phyloP scores from a whole-genome alignment of 2,329 filamentous ascomycete genomes.

The Plenodomus biglobosus region DNA sequence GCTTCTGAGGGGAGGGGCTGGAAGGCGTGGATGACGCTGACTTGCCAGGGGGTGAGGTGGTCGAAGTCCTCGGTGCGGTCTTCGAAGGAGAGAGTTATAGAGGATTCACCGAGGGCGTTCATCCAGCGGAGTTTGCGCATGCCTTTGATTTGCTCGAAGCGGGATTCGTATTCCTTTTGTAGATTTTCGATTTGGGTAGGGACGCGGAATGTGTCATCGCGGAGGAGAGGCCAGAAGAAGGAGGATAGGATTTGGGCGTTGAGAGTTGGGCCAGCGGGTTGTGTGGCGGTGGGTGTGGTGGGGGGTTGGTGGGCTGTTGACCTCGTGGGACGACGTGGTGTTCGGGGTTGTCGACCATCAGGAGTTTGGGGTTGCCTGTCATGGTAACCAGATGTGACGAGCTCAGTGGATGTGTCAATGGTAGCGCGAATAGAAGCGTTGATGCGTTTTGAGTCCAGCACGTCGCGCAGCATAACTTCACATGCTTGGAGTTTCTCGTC shows the following conservation, averaged over 20 bases:
- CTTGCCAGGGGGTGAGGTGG: conserved; percentile 81
- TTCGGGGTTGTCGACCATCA: conserved; percentile 21
- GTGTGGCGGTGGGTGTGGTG: conserved; percentile 14
- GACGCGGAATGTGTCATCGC: conserved; percentile 67
- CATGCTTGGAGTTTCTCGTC: conserved; percentile 85
- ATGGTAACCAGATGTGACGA: conserved; percentile 23
- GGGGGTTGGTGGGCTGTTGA: conserved; percentile 11
- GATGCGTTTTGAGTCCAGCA: conserved; percentile 77
- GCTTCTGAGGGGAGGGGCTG: conserved; percentile 51
- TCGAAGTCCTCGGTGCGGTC: conserved; percentile 75
- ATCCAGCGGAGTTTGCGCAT: conserved; percentile 88
- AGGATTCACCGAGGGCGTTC: conserved; percentile 76
- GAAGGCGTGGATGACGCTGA: conserved; percentile 85
- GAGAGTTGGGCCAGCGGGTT: conserved; percentile 49
- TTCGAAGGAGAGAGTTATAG: conserved; percentile 77
- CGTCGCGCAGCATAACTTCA: conserved; percentile 96
- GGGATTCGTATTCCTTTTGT: conserved; percentile 70
- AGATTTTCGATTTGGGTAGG: conserved; percentile 61
- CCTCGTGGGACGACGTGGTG: conserved; percentile 25
- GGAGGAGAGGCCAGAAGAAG: conserved; percentile 87
- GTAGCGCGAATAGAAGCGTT: conserved; percentile 56
- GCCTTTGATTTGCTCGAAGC: conserved; percentile 78
- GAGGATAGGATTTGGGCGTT: conserved; percentile 87
- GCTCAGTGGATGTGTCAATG: conserved; percentile 9
- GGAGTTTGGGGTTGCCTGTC: conserved; percentile 21